These are phyloP conservation scores for Zoysia japonica DNA, from an alignment of 176 grass and related monocot genomes.

Conservation along the genomic window DNA sequence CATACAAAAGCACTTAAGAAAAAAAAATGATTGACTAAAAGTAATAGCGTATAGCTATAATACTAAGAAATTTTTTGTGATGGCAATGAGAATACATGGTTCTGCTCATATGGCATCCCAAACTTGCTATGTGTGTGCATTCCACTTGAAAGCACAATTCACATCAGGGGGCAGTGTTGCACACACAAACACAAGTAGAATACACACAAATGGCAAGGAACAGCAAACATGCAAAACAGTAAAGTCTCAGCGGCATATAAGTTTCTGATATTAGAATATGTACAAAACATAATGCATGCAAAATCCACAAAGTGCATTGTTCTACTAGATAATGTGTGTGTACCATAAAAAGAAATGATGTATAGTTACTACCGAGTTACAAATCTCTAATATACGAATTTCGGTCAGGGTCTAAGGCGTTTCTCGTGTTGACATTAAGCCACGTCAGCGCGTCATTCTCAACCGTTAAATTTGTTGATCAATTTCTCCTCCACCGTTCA, in stretches of 20 bases:
- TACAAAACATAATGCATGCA: neutral
- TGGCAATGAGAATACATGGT: neutral
- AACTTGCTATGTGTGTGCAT: neutral
- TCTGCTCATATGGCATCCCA: neutral
- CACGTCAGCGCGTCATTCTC: too few species aligned
- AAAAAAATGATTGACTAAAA: conserved; percentile 24
- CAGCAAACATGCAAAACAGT: neutral
- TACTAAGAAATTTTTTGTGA: neutral
- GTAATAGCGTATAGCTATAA: conserved; percentile 20
- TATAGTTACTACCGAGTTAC: neutral
- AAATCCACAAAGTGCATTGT: neutral
- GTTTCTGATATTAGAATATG: neutral
- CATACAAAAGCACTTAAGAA: conserved; percentile 9
- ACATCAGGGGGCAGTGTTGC: neutral
- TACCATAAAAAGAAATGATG: neutral
- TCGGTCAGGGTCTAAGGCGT: too few species aligned
- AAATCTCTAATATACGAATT: neutral
- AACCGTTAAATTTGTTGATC: too few species aligned
- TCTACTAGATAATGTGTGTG: neutral
- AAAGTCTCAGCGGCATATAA: neutral
- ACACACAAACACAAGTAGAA: neutral
- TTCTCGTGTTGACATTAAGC: too few species aligned
- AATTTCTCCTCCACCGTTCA: too few species aligned
- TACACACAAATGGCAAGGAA: neutral
- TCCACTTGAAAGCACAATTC: neutral